Base-by-base conservation (phyloP, 495 filamentous ascomycete species). In the Trichoderma reesei region DNA sequence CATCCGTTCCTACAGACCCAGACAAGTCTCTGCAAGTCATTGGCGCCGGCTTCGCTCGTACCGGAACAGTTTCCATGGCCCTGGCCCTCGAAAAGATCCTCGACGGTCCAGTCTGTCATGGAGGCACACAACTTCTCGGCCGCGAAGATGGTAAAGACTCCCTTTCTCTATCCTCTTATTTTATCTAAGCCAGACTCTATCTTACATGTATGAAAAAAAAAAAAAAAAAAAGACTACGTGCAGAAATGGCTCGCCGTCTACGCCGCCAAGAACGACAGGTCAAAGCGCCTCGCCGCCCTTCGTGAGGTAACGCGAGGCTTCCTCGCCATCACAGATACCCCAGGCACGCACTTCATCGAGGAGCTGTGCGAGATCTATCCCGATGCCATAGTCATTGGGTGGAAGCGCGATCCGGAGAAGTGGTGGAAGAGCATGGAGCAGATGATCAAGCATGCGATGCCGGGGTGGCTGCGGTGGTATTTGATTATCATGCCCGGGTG, bases 11-110 rank as follows among this genome's bases (percentile, higher is more conserved):
- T n/a, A n/a, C n/a, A n/a, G n/a, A n/a, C n/a, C n/a, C n/a, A n/a
- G n/a, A n/a, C n/a, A n/a, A n/a, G n/a, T n/a, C n/a, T n/a, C n/a
- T n/a, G n/a, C n/a, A n/a, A n/a, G 77, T 82, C 51, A 82, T 81
- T 68, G 77, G 80, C 42, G 79, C 80, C 59, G 78, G 79, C 1
- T 71, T 80, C 8, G 72, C 80, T 34, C 73, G 79, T 42, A 81
- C 78, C 7, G 79, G 78, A 20, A 79, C 79, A 11, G 72, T 76
- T 7, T 82, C 78, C 18, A 75, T 83, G 65, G 76, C 72, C 61
- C 65, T 67, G 41, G 80, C 80, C 3, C 67, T 81, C 0, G 67
- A 71, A 34, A 78, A 73, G 56, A 76, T 82, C 37, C 73, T 80
- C 38, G 68, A 75, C 26, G 73, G 69, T 4, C 71, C 73, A 1